Conservation (phyloP, 2,329 filamentous ascomycete genomes). For the Capronia coronata region DNA sequence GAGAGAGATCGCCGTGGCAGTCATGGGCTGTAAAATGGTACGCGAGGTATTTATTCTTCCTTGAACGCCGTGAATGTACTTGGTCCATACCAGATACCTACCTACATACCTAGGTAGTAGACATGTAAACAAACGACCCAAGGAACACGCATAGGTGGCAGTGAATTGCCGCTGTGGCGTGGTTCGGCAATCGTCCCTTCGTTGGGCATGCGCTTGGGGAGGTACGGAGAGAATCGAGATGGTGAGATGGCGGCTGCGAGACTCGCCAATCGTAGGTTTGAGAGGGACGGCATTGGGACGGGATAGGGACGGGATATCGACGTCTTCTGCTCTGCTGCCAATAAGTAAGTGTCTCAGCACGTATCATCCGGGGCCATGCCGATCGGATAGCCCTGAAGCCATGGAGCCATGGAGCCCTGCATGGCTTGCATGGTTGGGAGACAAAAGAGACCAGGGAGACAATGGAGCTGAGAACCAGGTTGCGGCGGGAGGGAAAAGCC, state of each 20-base stretch:
- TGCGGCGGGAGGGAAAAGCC: neutral
- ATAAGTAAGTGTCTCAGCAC: neutral
- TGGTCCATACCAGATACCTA: too few relatives aligned
- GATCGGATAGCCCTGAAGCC: neutral
- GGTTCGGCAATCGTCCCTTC: constrained; percentile 11
- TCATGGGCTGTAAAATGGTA: too few relatives aligned
- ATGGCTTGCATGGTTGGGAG: too few relatives aligned
- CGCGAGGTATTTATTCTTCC: too few relatives aligned
- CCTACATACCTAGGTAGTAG: too few relatives aligned
- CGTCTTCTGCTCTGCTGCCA: neutral
- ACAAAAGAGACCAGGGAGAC: too few relatives aligned
- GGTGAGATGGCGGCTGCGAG: neutral
- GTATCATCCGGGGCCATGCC: neutral
- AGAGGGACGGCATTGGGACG: neutral
- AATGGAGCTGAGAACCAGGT: neutral
- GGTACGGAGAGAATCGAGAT: neutral
- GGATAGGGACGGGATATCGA: too few relatives aligned
- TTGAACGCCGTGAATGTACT: too few relatives aligned
- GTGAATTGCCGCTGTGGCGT: constrained; percentile 10
- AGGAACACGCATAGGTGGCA: too few relatives aligned
- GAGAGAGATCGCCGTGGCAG: too few relatives aligned
- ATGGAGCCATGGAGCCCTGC: too few relatives aligned
- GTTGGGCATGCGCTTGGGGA: neutral
- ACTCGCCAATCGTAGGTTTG: constrained; percentile 11
- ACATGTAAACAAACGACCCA: too few relatives aligned